Evolutionary conservation across 257 asterid genomes (phyloP).

Genomic region (Fraxinus americana): DNA sequence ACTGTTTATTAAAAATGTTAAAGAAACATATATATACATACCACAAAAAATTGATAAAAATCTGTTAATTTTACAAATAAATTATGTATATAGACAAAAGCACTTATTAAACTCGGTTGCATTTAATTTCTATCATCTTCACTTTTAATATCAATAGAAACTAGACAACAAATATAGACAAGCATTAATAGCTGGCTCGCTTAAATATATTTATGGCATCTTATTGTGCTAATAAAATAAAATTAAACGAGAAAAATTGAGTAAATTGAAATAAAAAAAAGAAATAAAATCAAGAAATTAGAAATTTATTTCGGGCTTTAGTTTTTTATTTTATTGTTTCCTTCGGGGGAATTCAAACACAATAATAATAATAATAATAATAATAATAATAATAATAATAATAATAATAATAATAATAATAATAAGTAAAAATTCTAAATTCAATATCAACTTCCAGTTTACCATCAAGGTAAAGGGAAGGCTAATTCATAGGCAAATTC

Average conservation of each 20-base stretch:
- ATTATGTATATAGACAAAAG: neutral
- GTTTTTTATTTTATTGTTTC: too few relatives aligned
- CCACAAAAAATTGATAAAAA: neutral
- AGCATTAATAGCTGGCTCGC: neutral
- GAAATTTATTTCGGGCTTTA: neutral
- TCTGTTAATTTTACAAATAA: neutral
- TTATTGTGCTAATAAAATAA: neutral
- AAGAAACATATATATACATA: too few relatives aligned
- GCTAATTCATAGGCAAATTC: neutral
- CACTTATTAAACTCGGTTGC: neutral
- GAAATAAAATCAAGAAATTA: neutral
- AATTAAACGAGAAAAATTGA: neutral
- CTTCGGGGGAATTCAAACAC: too few relatives aligned
- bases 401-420: too few relatives aligned
- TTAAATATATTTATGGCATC: too few relatives aligned
- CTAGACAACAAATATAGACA: neutral
- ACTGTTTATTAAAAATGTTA: too few relatives aligned
- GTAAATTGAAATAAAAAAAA: neutral
- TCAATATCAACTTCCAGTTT: neutral
- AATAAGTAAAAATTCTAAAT: too few relatives aligned
- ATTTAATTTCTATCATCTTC: neutral
- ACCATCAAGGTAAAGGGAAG: neutral
- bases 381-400: too few relatives aligned
- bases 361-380: too few relatives aligned
- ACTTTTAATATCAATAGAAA: neutral